Base-by-base conservation (phyloP, 345 rosid species). In the Eutrema yunnanense region DNA sequence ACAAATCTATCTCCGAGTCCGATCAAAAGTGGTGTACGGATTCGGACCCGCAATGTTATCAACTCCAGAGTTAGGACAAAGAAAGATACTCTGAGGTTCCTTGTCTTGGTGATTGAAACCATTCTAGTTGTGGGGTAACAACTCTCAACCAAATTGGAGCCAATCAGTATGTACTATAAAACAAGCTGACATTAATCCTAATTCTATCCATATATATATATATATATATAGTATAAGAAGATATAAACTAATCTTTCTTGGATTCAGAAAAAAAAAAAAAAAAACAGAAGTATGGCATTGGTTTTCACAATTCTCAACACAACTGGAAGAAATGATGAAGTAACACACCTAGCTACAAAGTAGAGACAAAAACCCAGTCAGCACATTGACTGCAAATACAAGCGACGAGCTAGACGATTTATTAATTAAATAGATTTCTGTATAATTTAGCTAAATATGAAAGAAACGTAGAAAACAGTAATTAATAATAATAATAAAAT, bases 261-360 rank as follows among this genome's bases (percentile, higher is more conserved):
- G 54, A 55, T 55, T 69, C 65, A 19, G 16, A 16, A 16, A 16
- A 16, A 16, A 16, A 7, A 36, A n/a, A 43, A 19, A 16, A 16
- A 16, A 16, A 16, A 16, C 11, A 36, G 26, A 43, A 19, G 3
- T 1, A 19, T 22, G 50, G 6, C 67, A 49, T n/a, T 61, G 50
- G 36, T 59, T 49, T 69, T 58, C 65, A 26, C 65, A 58, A 57
- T 22, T 69, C 54, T 67, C 62, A 69, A 69, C 37, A 56, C n/a
- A n/a, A 5, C 26, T 12, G 65, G 13, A 60, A n/a, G 13, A 60
- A n/a, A 51, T 62, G 61, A 62, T 51, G 3, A 61, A 71, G 36
- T 13, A 32, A n/a, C n/a, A 16, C 13, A 58, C 8, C n/a, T n/a
- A 37, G n/a, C 73, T 58, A 48, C 56, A 69, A 56, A 57, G 49